A percentile compares a stretch with the other conserved stretches of the same genome.
Conservation (phyloP, 1,284 basidiomycete species). For the Papiliotrema laurentii region DNA sequence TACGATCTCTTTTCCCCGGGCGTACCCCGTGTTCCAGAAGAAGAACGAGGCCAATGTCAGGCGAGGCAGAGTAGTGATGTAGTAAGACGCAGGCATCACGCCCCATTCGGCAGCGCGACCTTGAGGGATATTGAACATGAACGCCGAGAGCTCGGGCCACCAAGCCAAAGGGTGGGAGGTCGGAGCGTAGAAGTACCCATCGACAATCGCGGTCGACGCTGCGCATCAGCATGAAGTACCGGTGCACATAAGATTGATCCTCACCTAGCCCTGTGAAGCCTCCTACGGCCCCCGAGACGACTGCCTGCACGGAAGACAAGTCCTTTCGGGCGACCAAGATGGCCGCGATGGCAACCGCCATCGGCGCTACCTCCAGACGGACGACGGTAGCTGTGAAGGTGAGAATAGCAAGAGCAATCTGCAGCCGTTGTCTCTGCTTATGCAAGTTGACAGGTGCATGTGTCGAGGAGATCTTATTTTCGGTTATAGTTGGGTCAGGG, state of each 20-base stretch:
- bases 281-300: conserved; percentile 57
- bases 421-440: conserved; percentile 16
- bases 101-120: conserved; percentile 92
- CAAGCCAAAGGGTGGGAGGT: conserved; percentile 31
- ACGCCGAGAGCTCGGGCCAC: conserved; percentile 80
- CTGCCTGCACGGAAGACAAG: conserved; percentile 51
- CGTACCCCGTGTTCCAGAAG: conserved; percentile 4
- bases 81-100: conserved; percentile 67
- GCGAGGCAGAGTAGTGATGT: conserved; percentile 73
- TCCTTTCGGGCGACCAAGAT: conserved; percentile 55
- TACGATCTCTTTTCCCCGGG: conserved; percentile 10
- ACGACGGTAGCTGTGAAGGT: conserved; percentile 69
- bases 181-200: conserved; percentile 78
- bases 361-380: conserved; percentile 70
- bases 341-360: conserved; percentile 62
- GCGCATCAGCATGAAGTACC: neutral
- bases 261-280: conserved; percentile 59
- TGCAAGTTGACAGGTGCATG: no score
- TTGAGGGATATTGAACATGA: conserved; percentile 82
- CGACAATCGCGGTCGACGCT: conserved; percentile 56
- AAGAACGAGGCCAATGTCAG: conserved; percentile 69
- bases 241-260: conserved; percentile 14
- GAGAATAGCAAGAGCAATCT: conserved; percentile 50
- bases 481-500: no score
- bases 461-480: no score